Percentiles rank a stretch among this genome's conserved stretches.
phyloP scores from a whole-genome alignment of 2,329 filamentous ascomycete genomes.

The Alternaria sp. region DNA sequence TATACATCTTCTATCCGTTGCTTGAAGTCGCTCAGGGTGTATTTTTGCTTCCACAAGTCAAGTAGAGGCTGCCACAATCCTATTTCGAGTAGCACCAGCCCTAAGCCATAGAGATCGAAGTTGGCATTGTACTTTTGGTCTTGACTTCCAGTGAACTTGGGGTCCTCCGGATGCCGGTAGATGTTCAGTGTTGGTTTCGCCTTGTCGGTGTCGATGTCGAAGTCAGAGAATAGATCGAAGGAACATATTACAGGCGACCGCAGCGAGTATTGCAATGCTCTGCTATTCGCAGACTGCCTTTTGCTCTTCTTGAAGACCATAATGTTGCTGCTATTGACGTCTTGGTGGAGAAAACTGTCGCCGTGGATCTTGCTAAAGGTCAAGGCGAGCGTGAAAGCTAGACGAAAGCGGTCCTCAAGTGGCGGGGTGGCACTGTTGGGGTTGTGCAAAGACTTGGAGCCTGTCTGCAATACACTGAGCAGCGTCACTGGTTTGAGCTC shows the following conservation, averaged over 20 bases:
- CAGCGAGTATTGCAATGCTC: constrained; percentile 58
- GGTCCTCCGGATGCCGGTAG: constrained; percentile 70
- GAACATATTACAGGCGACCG: constrained; percentile 73
- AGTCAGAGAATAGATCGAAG: constrained; percentile 74
- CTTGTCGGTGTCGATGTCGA: constrained; percentile 53
- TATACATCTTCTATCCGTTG: constrained; percentile 68
- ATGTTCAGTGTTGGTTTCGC: constrained; percentile 59
- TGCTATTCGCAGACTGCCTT: constrained; percentile 54
- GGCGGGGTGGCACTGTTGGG: constrained; percentile 54
- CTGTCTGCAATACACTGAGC: constrained; percentile 55
- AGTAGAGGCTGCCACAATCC: constrained; percentile 75
- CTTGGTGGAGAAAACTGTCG: constrained; percentile 72
- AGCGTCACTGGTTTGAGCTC: constrained; percentile 53
- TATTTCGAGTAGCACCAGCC: constrained; percentile 74
- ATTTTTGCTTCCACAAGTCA: constrained; percentile 64
- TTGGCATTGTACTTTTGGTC: constrained; percentile 37
- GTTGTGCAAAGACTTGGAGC: constrained; percentile 52
- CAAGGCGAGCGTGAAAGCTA: constrained; percentile 74
- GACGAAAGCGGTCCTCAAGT: constrained; percentile 76
- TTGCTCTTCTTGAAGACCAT: constrained; percentile 64
- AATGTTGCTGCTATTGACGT: constrained; percentile 70
- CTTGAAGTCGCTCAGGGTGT: constrained; percentile 67
- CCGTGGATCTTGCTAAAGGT: constrained; percentile 77
- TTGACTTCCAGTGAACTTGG: constrained; percentile 43
- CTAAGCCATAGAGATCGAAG: constrained; percentile 75